These are phyloP conservation scores for Cladosporium sphaerospermum DNA, from an alignment of 2,329 filamentous ascomycete genomes.

Conservation along the genomic window DNA sequence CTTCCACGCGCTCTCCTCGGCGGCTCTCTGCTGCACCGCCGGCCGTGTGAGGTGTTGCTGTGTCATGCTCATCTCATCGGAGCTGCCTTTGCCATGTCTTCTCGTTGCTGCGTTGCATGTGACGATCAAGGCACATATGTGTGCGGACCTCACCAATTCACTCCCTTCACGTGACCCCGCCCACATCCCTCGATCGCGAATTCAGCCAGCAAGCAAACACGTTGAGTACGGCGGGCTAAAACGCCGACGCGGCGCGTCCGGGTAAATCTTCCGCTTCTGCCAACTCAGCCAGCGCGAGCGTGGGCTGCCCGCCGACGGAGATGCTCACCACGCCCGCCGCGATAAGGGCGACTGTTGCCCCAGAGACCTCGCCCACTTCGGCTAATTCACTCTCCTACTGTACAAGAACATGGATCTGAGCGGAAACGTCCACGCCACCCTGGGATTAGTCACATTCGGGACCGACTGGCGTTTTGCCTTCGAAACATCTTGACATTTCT, in stretches of 20 bases:
- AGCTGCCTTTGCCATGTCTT: not conserved
- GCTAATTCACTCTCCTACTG: not conserved
- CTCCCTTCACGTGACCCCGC: not conserved
- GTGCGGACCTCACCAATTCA: not conserved
- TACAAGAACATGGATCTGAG: no score
- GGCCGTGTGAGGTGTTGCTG: not conserved
- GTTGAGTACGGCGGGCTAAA: slow-evolving; percentile 1
- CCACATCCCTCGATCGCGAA: not conserved
- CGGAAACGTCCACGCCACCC: no score
- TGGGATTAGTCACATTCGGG: slow-evolving; percentile 1
- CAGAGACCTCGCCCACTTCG: not conserved
- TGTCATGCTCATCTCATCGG: slow-evolving; percentile 5
- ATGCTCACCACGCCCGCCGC: not conserved
- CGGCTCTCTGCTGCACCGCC: not conserved
- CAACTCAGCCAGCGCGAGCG: not conserved
- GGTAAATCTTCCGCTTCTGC: slow-evolving; percentile 10
- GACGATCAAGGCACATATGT: not conserved
- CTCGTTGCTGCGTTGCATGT: no score
- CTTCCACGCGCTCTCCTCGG: not conserved
- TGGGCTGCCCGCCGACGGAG: not conserved
- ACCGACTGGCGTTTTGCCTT: not conserved
- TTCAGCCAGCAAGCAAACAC: slow-evolving; percentile 4
- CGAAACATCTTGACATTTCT: not conserved
- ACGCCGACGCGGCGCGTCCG: slow-evolving; percentile 3
- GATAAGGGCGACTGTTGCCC: slow-evolving; percentile 10